Base-by-base conservation (phyloP, 768 basidiomycete species). In the Kwoniella bestiolae region DNA sequence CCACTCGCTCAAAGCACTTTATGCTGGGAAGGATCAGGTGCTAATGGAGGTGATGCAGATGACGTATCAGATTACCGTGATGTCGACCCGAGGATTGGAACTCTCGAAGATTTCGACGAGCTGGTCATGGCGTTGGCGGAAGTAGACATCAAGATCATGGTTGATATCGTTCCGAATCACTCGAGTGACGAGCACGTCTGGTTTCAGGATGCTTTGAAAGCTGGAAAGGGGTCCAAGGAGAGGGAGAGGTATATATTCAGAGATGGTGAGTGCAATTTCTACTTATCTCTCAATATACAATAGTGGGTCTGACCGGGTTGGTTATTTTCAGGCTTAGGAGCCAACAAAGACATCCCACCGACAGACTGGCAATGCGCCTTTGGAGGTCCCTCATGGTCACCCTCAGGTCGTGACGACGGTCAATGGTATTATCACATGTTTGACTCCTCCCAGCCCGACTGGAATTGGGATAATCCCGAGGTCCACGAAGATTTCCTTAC, bases 111-210 rank as follows among this genome's bases (percentile, higher is more conserved):
- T 59, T 77, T 77, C 60, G 73, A 77, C 62, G 73, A 65, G 44
- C 68, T 77, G 71, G 63, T 69, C 50, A n/a, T 28, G 11, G 63
- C 62, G 2, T 63, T 74, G 46, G 71, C 68, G 28, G 66, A 45
- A 3, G 69, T 52, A 5, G 68, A 66, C 16, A 77, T 77, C 66
- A 71, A 71, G 51, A 50, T 71, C 47, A 73, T 74, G 32, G 73
- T 77, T 1, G 76, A 77, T 53, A 77, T 77, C 26, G 76, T 77
- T 11, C 76, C 76, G 21, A 77, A 77, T 56, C 76, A 77, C 63
- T 73, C 71, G 28, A 68, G 66, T 34, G 71, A 77, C 41, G 71
- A 73, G 16, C 76, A 77, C 47, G 69, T 67, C 1, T 77, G 76
- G 76, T 77, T 77, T 68, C 71, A 77, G 35, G 71, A 67, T 32